A percentile compares a stretch with the other conserved stretches of the same genome.
Evolutionary conservation across 306 rosid species (phyloP).

Genomic region (Citrullus colocynthis): DNA sequence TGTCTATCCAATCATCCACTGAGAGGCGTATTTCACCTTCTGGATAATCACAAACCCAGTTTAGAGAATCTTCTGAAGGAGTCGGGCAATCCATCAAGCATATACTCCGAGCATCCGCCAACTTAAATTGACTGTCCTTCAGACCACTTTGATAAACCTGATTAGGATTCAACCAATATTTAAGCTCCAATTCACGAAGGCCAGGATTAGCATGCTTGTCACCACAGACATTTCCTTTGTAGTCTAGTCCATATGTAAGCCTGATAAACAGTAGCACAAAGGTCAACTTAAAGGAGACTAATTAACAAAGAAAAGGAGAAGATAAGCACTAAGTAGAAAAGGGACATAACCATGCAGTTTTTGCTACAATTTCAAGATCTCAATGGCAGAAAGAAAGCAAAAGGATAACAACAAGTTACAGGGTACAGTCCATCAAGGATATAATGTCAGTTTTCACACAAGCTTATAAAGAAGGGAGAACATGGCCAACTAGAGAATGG

Average conservation of each 20-base stretch:
- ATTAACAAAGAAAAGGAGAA: neutral
- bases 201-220: conserved; percentile 68
- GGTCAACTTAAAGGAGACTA: neutral
- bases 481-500: neutral
- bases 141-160: conserved; percentile 88
- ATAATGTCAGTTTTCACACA: neutral
- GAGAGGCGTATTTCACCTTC: conserved; percentile 74
- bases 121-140: conserved; percentile 49
- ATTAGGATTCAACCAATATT: conserved; percentile 84
- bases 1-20: conserved; percentile 54
- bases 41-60: conserved; percentile 94
- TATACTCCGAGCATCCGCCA: conserved; percentile 67
- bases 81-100: conserved; percentile 76
- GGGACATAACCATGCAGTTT: neutral
- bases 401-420: neutral
- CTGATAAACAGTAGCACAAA: conserved; percentile 25
- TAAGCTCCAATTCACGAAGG: conserved; percentile 65
- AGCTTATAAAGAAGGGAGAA: neutral
- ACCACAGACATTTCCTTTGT: conserved; percentile 91
- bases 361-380: neutral
- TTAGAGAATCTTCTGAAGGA: conserved; percentile 71
- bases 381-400: neutral
- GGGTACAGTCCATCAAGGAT: neutral
- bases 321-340: neutral
- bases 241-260: conserved; percentile 91